These are phyloP conservation scores for Ogataea pilisensis DNA, from an alignment of 805 yeast species.

Conservation along the genomic window DNA sequence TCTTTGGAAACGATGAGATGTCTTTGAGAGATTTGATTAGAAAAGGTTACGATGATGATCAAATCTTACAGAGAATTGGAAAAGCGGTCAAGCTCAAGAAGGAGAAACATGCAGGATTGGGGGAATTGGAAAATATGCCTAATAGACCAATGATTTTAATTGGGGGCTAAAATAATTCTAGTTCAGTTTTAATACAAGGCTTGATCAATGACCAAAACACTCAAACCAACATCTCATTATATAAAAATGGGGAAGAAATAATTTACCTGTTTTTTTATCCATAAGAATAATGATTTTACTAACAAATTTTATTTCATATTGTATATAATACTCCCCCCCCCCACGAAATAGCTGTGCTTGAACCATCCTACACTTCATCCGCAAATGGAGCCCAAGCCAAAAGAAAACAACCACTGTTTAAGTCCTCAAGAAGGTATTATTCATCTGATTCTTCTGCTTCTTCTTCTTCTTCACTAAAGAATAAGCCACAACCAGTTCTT, in stretches of 20 bases:
- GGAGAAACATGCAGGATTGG: slow-evolving; percentile 50
- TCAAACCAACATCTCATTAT: too few relatives aligned
- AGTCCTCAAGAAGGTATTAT: not conserved
- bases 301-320: not conserved
- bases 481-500: slow-evolving; percentile 11
- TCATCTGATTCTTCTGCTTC: not conserved
- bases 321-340: too few relatives aligned
- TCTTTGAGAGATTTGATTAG: slow-evolving; percentile 43
- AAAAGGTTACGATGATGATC: slow-evolving; percentile 31
- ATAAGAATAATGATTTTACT: not conserved
- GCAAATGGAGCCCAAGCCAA: too few relatives aligned
- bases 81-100: slow-evolving; percentile 43
- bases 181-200: too few relatives aligned
- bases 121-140: slow-evolving; percentile 40
- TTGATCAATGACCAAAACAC: too few relatives aligned
- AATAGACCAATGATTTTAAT: slow-evolving; percentile 55
- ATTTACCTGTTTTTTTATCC: too few relatives aligned
- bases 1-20: slow-evolving; percentile 50
- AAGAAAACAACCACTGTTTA: not conserved
- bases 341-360: too few relatives aligned
- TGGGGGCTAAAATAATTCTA: slow-evolving; percentile 39
- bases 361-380: too few relatives aligned
- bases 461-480: too few relatives aligned
- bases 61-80: slow-evolving; percentile 38
- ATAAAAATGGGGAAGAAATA: too few relatives aligned